phyloP scores from a whole-genome alignment of 1,139 yeast species.

The Pichia sp. region DNA sequence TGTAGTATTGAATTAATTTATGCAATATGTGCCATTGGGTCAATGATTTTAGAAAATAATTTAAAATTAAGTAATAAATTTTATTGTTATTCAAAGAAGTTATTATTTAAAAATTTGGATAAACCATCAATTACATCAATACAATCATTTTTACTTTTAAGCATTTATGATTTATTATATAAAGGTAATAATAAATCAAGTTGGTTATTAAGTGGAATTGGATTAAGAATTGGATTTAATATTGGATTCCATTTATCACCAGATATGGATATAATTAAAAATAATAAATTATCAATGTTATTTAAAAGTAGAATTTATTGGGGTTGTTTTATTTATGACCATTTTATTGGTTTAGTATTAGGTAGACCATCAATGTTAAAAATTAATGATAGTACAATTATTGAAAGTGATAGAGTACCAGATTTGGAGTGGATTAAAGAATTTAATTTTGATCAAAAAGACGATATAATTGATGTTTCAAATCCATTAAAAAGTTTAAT shows the following conservation, averaged over 20 bases:
- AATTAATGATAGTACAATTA: conserved; percentile 51
- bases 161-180: conserved; percentile 42
- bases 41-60: conserved; percentile 47
- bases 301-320: conserved; percentile 57
- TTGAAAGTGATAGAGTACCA: conserved; percentile 42
- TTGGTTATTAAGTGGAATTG: conserved; percentile 56
- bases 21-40: conserved; percentile 52
- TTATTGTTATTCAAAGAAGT: conserved; percentile 41
- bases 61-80: conserved; percentile 37
- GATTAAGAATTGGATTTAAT: conserved; percentile 58
- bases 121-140: conserved; percentile 18
- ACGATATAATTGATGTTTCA: conserved; percentile 33
- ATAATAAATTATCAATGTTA: conserved; percentile 44
- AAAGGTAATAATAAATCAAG: conserved; percentile 52
- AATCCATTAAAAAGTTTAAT: conserved; percentile 32
- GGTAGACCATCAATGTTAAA: conserved; percentile 56
- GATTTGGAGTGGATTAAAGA: conserved; percentile 54
- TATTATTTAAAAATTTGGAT: conserved; percentile 31
- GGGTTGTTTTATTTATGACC: conserved; percentile 63
- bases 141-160: conserved; percentile 44
- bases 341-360: conserved; percentile 50
- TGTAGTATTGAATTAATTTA: conserved; percentile 43
- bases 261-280: background rate
- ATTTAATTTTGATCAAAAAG: conserved; percentile 37
- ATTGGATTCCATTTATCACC: conserved; percentile 61